phyloP scores from a whole-genome alignment of 805 yeast species.

The Candida yuanshanica region DNA sequence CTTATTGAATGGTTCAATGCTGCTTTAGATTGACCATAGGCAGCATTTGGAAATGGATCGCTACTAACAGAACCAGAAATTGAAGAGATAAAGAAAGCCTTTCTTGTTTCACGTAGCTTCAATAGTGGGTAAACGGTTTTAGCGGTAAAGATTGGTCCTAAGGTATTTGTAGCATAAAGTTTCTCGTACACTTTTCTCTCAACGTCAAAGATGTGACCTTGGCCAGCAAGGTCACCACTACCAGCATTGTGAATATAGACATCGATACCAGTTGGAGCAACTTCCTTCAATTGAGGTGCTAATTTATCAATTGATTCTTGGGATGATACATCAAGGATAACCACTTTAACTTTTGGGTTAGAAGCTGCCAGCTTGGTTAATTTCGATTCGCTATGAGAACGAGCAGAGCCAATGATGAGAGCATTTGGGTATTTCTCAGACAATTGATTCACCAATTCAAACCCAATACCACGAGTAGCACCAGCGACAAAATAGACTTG shows the following conservation, averaged over 20 bases:
- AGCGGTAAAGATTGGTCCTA: slow-evolving; percentile 9
- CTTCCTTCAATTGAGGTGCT: slow-evolving; percentile 1
- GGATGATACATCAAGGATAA: slow-evolving; percentile 8
- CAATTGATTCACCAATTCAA: neutral
- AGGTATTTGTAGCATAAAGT: slow-evolving; percentile 4
- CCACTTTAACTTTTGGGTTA: slow-evolving; percentile 5
- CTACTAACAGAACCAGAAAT: slow-evolving; percentile 18
- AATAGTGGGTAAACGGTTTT: slow-evolving; percentile 13
- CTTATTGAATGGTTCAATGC: slow-evolving; percentile 29
- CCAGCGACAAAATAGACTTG: slow-evolving; percentile 4
- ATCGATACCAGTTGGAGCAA: slow-evolving; percentile 10
- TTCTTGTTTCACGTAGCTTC: slow-evolving; percentile 14
- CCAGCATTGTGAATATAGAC: slow-evolving; percentile 14
- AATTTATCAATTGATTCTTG: slow-evolving; percentile 8
- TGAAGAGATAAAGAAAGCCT: slow-evolving; percentile 25
- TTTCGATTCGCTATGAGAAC: slow-evolving; percentile 2
- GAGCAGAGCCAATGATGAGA: slow-evolving; percentile 1
- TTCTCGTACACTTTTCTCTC: neutral
- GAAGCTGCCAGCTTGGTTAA: slow-evolving; percentile 1
- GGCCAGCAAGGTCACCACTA: neutral
- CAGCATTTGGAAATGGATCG: slow-evolving; percentile 16
- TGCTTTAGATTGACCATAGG: slow-evolving; percentile 34
- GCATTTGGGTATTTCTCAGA: neutral
- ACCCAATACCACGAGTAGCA: slow-evolving; percentile 3
- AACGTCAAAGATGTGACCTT: neutral